Evolutionary conservation across 2,329 filamentous ascomycete species (phyloP), one percentile per base, ranked within the genome.

Genomic region (Trichoderma endophyticum): DNA sequence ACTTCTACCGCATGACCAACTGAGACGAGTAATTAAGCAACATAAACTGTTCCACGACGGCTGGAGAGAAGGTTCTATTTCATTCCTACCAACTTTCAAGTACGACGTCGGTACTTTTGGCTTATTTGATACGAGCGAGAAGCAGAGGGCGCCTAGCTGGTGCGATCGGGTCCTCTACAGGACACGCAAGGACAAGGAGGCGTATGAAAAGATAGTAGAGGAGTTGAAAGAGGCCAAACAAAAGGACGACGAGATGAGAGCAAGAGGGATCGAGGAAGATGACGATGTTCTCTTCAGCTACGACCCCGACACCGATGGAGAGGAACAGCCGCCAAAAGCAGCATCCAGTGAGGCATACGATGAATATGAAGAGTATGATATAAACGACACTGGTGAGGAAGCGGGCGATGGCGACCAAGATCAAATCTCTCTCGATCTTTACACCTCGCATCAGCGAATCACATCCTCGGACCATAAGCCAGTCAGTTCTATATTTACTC

Each of bases 401-500:
- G 90, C 89, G 0, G 89, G 88, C 73, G 88, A 90, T 28, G 88
- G 88, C 0, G 87, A 85, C 70, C 76, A 81, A 3, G 88, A 91
- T 74, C 82, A 83, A 70, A 86, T 91, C 74, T 80, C 81, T 30
- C 81, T 90, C 39, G 87, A 90, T 70, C 81, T 92, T 72, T 99
- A 99, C 79, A 90, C 91, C 0, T 95, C 95, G 0, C 93, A 98
- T 77, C 96, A 98, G 80, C 88, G 92, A 21, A 91, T 99, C 28
- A 88, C 93, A 18, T 97, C 95, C 0, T 98, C 95, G 0, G 96
- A 99, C 77, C 96, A 99, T 82, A 99, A 99, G 80, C 97, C 96
- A 0, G 83, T 99, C 2, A 89, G 91, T 72, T 93, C 94, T 1
- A 84, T 95, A 1, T 98, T 98, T 78, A 91, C 89, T 0, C 82